Evolutionary conservation across 2,329 filamentous ascomycete genomes (phyloP), one percentile per base, ranked within the genome.

Genomic region (Nectriaceae sp.): DNA sequence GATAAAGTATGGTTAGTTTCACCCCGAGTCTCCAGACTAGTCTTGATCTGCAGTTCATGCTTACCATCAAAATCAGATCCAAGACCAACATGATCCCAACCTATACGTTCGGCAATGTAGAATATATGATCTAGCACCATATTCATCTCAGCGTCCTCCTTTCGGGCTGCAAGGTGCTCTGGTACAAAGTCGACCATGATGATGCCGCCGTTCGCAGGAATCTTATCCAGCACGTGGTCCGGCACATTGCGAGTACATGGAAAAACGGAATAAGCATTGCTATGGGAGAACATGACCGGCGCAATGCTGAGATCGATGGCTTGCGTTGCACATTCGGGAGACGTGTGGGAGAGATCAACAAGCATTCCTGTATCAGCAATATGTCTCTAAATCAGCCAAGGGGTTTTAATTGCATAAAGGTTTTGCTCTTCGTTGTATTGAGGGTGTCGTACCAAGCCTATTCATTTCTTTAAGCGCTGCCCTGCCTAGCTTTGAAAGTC

Each of bases 401-500:
- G 15, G 15, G 26, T 31, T 31, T 31, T 8, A 31, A 31, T 15
- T 15, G 15, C 15, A 15, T 31, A 31, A 31, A 31, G 26, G 26
- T 15, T 31, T 31, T 31, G 15, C 26, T 15, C 26, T 31, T 31
- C 15, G 26, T 15, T 31, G 15, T n/a, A n/a, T n/a, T n/a, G n/a
- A n/a, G n/a, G n/a, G n/a, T 20, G 5, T 13, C 40, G 3, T 50
- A 42, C 50, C 51, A 2, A 71, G 19, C 4, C 68, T 56, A 46
- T 71, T 71, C 65, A 71, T 70, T 53, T 71, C 69, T 11, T 53
- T 50, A 2, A 70, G 37, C 4, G 61, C 58, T 4, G 60, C 54
- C 13, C 54, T 47, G 1, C 67, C 67, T 1, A 65, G 56, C 1
- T 48, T 50, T 1, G 65, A 66, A 2, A 69, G 54, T 1, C 66